Evolutionary conservation across 257 asterid species (phyloP), one percentile per base, ranked within the genome.

Genomic region (Asclepias syriaca): DNA sequence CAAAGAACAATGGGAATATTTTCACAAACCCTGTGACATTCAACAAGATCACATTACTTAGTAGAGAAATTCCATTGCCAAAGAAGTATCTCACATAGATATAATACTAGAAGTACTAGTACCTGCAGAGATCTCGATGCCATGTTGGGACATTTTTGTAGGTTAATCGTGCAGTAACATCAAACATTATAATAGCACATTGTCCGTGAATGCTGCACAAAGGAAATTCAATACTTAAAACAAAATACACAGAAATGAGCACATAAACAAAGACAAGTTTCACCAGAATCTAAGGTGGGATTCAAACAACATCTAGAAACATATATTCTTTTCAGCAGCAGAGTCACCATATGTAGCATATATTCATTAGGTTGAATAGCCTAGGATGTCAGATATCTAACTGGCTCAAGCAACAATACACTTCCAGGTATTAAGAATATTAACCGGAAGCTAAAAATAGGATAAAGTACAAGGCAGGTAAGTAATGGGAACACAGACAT

Each of bases 101-200:
- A 22, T 2, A 32, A 24, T 37, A 50, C 22, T 3, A 49, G 9
- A 27, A 50, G 55, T 50, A 65, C 22, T 22, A 10, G 32, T 57
- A 89, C 96, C 96, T 40, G 87, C 95, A 88, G 70, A 86, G 92
- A 82, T 90, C 96, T 27, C 92, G 87, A 68, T 90, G 96, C 96
- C 96, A 90, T 8, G 96, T 90, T 0, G 92, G 96, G 12, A 90
- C 89, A 74, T 90, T 90, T 85, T 90, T 90, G 88, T 88, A 90
- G 46, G 95, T 90, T 87, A 87, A 76, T 8, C 94, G 85, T 27
- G 96, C 96, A 6, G 96, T 89, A 14, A 89, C 96, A 72, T 89
- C 96, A 54, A 89, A 89, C 96, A 89, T 89, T 65, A 90, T 88
- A 73, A 88, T 86, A 68, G 95, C 96, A 81, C 95, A 90, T 74